phyloP scores from a whole-genome alignment of 2,329 filamentous ascomycete genomes.

The Exophiala oligosperma region DNA sequence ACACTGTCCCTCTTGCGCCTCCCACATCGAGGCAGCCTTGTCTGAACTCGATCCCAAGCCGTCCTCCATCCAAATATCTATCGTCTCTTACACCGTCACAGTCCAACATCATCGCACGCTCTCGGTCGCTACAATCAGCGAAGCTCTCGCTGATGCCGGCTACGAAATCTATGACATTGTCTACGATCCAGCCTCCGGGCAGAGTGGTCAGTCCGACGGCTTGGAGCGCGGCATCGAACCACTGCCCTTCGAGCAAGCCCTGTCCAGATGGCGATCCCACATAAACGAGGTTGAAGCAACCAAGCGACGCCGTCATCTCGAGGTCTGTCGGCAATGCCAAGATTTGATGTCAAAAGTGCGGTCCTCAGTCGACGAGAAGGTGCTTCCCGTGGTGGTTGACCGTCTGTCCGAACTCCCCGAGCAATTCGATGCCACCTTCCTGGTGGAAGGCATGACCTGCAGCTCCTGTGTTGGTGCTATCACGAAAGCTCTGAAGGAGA shows the following conservation, averaged over 20 bases:
- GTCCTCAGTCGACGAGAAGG: too few species aligned
- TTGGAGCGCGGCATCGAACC: slow-evolving; percentile 4
- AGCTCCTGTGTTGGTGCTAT: slow-evolving; percentile 67
- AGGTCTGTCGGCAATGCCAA: not conserved
- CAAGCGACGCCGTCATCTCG: slow-evolving; percentile 5
- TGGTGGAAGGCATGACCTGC: slow-evolving; percentile 70
- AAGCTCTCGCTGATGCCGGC: slow-evolving; percentile 40
- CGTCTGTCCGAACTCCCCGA: not conserved
- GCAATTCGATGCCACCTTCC: slow-evolving; percentile 2
- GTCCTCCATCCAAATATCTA: slow-evolving; percentile 39
- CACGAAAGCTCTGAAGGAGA: slow-evolving; percentile 57
- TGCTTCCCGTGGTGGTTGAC: too few species aligned
- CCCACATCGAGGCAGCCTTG: slow-evolving; percentile 41
- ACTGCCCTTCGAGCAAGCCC: slow-evolving; percentile 1
- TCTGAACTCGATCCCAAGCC: slow-evolving; percentile 35
- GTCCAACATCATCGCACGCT: slow-evolving; percentile 37
- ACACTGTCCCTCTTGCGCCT: slow-evolving; percentile 47
- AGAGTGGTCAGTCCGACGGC: not conserved
- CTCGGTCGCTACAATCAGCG: slow-evolving; percentile 34
- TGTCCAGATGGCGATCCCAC: slow-evolving; percentile 6
- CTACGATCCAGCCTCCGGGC: slow-evolving; percentile 32
- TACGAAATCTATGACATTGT: slow-evolving; percentile 46
- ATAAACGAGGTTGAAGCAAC: slow-evolving; percentile 3
- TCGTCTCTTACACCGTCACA: slow-evolving; percentile 43
- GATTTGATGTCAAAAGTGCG: too few species aligned